phyloP scores from a whole-genome alignment of 345 rosid genomes.

The Citrus mangshanensis region DNA sequence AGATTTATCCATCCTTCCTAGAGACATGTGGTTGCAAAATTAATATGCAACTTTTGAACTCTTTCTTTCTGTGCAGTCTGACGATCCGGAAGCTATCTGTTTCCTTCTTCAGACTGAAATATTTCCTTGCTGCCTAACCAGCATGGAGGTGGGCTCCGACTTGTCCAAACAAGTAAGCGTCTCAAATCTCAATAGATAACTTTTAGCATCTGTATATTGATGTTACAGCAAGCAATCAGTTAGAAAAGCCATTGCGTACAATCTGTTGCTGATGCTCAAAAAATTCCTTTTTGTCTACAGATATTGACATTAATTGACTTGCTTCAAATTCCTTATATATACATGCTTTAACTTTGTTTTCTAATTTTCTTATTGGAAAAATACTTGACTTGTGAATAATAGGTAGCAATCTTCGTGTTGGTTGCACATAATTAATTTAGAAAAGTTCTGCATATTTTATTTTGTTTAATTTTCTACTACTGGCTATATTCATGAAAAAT shows the following conservation, averaged over 20 bases:
- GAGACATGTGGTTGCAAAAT: not conserved
- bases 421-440: not conserved
- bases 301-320: not conserved
- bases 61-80: constrained; percentile 34
- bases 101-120: constrained; percentile 37
- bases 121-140: constrained; percentile 46
- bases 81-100: constrained; percentile 33
- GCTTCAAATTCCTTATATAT: not conserved
- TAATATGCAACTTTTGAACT: not conserved
- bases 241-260: not conserved
- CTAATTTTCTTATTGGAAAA: not conserved
- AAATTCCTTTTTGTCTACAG: not conserved
- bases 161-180: constrained; percentile 50
- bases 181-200: not conserved
- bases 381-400: not conserved
- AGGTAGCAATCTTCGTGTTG: not conserved
- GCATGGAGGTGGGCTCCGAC: constrained; percentile 47
- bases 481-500: not conserved
- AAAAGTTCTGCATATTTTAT: not conserved
- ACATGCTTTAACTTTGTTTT: not conserved
- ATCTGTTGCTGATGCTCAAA: not conserved
- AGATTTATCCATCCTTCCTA: not conserved
- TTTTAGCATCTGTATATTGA: not conserved
- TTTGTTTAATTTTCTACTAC: no score
- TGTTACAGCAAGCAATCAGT: not conserved